phyloP scores from a whole-genome alignment of 768 basidiomycete species.

The Collybiopsis luxurians region DNA sequence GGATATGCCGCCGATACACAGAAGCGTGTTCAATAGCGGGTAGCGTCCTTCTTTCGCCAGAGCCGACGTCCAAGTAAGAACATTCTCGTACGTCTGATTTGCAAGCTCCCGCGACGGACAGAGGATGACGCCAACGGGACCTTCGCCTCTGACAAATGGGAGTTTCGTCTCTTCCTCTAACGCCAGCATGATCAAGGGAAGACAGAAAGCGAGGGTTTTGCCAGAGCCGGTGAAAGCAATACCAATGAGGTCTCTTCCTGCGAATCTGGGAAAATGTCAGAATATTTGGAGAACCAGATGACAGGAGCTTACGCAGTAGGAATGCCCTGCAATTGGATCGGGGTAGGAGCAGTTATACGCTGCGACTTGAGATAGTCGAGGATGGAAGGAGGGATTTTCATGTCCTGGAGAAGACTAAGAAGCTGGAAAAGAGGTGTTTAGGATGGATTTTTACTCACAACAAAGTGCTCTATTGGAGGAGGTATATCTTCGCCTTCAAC shows the following conservation, averaged over 20 bases:
- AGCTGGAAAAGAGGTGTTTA: conserved; percentile 5
- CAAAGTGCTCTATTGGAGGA: conserved; percentile 88
- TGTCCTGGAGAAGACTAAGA: conserved; percentile 59
- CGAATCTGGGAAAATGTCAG: conserved; percentile 55
- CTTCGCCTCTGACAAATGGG: conserved; percentile 90
- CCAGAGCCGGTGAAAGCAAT: conserved; percentile 99
- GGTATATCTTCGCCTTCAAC: conserved; percentile 94
- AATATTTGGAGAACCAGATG: conserved; percentile 6
- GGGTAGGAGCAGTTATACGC: conserved; percentile 84
- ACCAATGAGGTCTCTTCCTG: conserved; percentile 96
- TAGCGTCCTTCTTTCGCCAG: conserved; percentile 79
- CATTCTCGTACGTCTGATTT: conserved; percentile 94
- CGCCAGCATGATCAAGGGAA: conserved; percentile 96
- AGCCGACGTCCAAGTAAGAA: conserved; percentile 80
- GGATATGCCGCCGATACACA: conserved; percentile 97
- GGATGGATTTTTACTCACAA: conserved; percentile 39
- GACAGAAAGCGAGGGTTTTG: conserved; percentile 96
- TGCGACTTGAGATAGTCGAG: conserved; percentile 81
- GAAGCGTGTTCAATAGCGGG: conserved; percentile 81
- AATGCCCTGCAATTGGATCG: conserved; percentile 96
- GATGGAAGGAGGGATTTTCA: conserved; percentile 94
- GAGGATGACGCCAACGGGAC: conserved; percentile 93
- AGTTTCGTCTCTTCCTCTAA: conserved; percentile 91
- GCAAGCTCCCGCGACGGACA: conserved; percentile 98
- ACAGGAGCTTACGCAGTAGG: conserved; percentile 76